Conservation (phyloP, 352 stramenopile species). For the Phytopythium delawarense region DNA sequence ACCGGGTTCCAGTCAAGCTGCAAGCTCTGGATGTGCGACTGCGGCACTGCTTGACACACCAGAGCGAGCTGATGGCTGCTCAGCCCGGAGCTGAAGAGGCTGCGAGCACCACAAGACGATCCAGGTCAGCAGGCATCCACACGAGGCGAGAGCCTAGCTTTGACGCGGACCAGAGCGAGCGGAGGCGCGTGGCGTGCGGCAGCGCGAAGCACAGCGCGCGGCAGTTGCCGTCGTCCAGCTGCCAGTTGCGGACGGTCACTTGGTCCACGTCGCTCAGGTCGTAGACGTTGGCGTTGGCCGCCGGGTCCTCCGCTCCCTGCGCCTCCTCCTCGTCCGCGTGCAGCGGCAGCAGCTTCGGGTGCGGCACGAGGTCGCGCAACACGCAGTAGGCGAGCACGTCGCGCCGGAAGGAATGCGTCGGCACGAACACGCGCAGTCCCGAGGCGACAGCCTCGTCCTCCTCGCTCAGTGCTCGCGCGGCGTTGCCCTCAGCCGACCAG, state of each 20-base stretch:
- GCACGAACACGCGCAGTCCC: slow-evolving; percentile 16
- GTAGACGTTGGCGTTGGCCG: slow-evolving; percentile 28
- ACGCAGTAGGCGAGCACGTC: slow-evolving; percentile 65
- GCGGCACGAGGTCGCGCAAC: slow-evolving; percentile 43
- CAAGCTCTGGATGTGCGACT: slow-evolving; percentile 45
- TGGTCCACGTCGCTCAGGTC: slow-evolving; percentile 61
- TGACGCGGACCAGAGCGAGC: slow-evolving; percentile 44
- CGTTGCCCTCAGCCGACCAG: slow-evolving; percentile 53
- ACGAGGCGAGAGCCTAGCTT: not conserved
- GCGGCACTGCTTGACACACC: slow-evolving; percentile 45
- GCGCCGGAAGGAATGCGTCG: slow-evolving; percentile 41
- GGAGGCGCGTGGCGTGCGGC: slow-evolving; percentile 32
- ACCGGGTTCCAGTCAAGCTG: slow-evolving; percentile 68
- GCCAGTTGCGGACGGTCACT: slow-evolving; percentile 59
- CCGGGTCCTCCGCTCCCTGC: slow-evolving; percentile 22
- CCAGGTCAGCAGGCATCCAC: not conserved
- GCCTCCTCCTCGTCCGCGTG: slow-evolving; percentile 59
- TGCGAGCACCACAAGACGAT: slow-evolving; percentile 6
- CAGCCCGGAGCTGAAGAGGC: slow-evolving; percentile 64
- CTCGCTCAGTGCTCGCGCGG: slow-evolving; percentile 16
- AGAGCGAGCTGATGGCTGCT: slow-evolving; percentile 40
- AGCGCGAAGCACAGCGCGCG: slow-evolving; percentile 54
- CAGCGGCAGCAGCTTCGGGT: slow-evolving; percentile 60
- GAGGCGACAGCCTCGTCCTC: slow-evolving; percentile 15
- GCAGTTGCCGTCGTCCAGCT: slow-evolving; percentile 56